These are phyloP conservation scores for Aphanomyces invadans DNA, from an alignment of 352 stramenopile genomes.

Conservation along the genomic window DNA sequence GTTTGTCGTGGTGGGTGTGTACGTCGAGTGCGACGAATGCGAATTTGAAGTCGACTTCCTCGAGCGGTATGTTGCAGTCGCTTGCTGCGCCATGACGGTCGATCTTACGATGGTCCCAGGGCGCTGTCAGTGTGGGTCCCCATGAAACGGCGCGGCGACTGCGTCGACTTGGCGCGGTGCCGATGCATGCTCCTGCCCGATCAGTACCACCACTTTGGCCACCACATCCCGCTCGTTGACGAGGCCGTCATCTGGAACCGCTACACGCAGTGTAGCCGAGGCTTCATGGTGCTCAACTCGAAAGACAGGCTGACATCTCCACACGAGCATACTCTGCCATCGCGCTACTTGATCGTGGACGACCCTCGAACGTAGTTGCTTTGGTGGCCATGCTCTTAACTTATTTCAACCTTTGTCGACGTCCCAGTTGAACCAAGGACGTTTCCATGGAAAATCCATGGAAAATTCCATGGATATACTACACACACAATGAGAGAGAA, in stretches of 20 bases:
- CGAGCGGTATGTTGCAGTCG: slow-evolving; percentile 47
- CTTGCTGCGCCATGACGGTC: no score
- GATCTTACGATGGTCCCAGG: slow-evolving; percentile 1
- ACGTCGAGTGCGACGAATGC: slow-evolving; percentile 52
- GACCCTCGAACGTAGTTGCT: no score
- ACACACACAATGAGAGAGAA: no score
- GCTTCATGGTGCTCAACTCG: slow-evolving; percentile 52
- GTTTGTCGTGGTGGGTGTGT: slow-evolving; percentile 51
- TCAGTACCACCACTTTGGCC: slow-evolving; percentile 58
- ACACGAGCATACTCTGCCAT: not conserved
- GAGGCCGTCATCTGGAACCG: slow-evolving; percentile 68
- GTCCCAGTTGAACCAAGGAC: no score
- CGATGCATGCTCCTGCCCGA: slow-evolving; percentile 65
- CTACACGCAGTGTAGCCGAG: slow-evolving; percentile 51
- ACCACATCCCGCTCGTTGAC: slow-evolving; percentile 59
- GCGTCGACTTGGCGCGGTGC: slow-evolving; percentile 43
- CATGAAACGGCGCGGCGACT: slow-evolving; percentile 47
- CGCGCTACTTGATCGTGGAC: slow-evolving; percentile 8
- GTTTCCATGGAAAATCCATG: no score
- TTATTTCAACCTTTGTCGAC: no score
- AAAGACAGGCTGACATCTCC: not conserved
- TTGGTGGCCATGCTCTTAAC: not conserved
- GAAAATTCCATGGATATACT: no score
- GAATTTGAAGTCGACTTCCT: slow-evolving; percentile 75
- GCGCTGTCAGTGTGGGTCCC: slow-evolving; percentile 48